These are phyloP conservation scores for Ogataea sp. DNA, from an alignment of 805 yeast genomes.

Conservation along the genomic window DNA sequence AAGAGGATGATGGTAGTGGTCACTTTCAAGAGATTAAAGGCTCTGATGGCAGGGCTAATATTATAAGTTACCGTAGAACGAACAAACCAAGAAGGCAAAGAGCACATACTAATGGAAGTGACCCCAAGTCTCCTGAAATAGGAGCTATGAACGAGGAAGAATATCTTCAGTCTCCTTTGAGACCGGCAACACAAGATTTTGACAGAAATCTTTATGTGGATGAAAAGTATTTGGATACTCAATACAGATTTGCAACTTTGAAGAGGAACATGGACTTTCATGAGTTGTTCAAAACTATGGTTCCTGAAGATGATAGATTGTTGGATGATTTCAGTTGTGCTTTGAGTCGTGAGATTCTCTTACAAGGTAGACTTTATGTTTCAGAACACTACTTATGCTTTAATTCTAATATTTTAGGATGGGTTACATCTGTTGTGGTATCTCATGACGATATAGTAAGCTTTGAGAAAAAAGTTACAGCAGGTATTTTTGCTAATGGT, in stretches of 20 bases:
- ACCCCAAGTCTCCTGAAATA: constrained; percentile 1
- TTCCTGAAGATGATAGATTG: constrained; percentile 60
- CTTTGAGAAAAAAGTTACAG: constrained; percentile 78
- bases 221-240: constrained; percentile 50
- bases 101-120: constrained; percentile 4
- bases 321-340: constrained; percentile 91
- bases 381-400: constrained; percentile 77
- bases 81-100: constrained; percentile 13
- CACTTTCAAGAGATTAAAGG: constrained; percentile 12
- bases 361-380: constrained; percentile 83
- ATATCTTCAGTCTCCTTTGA: no score
- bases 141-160: no score
- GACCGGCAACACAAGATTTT: no score
- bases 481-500: constrained; percentile 88
- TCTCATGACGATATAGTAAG: constrained; percentile 61
- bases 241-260: constrained; percentile 54
- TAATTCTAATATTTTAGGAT: constrained; percentile 79
- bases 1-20: constrained; percentile 11
- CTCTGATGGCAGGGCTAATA: constrained; percentile 19
- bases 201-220: constrained; percentile 45
- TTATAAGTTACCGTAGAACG: constrained; percentile 22
- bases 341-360: constrained; percentile 70
- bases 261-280: constrained; percentile 73
- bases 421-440: constrained; percentile 78
- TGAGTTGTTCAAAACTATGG: constrained; percentile 57